phyloP scores from a whole-genome alignment of 1,139 yeast species.

The Saccharomyces pastorianus region DNA sequence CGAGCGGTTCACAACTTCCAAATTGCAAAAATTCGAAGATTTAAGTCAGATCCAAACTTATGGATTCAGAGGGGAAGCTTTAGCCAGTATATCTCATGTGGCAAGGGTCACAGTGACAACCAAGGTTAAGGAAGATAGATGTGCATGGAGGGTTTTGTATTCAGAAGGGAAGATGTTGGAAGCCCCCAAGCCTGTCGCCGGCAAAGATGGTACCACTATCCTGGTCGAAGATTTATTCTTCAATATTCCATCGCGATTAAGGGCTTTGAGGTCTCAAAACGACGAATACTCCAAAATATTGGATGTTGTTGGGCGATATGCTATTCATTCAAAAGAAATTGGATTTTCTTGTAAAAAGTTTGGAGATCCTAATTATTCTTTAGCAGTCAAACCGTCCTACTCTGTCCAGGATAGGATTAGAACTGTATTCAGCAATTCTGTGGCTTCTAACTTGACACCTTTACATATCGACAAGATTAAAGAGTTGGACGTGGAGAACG shows the following conservation, averaged over 20 bases:
- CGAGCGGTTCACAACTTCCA: slow-evolving; percentile 66
- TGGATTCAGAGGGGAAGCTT: slow-evolving; percentile 81
- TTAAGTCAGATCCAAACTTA: slow-evolving; percentile 45
- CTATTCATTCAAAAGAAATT: slow-evolving; percentile 60
- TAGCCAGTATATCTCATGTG: slow-evolving; percentile 61
- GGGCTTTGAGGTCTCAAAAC: slow-evolving; percentile 54
- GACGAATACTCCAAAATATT: slow-evolving; percentile 74
- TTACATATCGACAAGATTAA: slow-evolving; percentile 25
- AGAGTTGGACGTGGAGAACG: slow-evolving; percentile 41
- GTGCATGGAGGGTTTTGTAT: slow-evolving; percentile 65
- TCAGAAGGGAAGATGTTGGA: slow-evolving; percentile 49
- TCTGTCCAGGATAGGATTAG: slow-evolving; percentile 61
- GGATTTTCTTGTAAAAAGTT: slow-evolving; percentile 74
- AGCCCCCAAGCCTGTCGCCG: slow-evolving; percentile 73
- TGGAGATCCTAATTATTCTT: slow-evolving; percentile 55
- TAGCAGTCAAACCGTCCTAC: slow-evolving; percentile 45
- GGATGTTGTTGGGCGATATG: slow-evolving; percentile 79
- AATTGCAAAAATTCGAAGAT: slow-evolving; percentile 46
- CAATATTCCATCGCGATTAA: slow-evolving; percentile 72
- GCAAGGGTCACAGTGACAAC: slow-evolving; percentile 70
- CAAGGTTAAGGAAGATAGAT: slow-evolving; percentile 48
- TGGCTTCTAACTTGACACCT: slow-evolving; percentile 51
- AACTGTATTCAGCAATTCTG: slow-evolving; percentile 58
- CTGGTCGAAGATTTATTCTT: slow-evolving; percentile 83
- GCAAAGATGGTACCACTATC: slow-evolving; percentile 79